Evolutionary conservation across 1,284 basidiomycete species (phyloP).

Genomic region (Melanopsichium pennsylvanicum): DNA sequence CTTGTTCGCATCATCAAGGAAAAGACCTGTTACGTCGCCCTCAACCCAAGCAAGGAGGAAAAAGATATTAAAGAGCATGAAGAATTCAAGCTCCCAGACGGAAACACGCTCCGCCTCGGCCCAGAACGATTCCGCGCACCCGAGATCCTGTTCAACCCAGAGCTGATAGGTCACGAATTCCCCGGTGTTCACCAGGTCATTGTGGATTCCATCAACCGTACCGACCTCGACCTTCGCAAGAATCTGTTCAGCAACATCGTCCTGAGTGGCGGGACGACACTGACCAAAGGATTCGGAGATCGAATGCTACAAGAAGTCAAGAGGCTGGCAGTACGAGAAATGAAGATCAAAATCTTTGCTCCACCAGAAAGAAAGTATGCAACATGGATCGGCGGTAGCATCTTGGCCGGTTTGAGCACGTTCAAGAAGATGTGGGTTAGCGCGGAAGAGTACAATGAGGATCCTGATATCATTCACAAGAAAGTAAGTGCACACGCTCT

Average conservation of each 20-base stretch:
- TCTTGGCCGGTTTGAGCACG: constrained; percentile 87
- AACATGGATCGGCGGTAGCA: constrained; percentile 93
- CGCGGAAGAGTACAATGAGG: constrained; percentile 98
- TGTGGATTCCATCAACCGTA: constrained; percentile 69
- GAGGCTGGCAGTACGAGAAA: constrained; percentile 92
- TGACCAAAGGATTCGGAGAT: constrained; percentile 78
- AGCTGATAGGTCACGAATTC: constrained; percentile 94
- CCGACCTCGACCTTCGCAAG: constrained; percentile 84
- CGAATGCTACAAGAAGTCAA: constrained; percentile 93
- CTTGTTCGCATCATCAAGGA: constrained; percentile 98
- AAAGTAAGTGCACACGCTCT: constrained; percentile 25
- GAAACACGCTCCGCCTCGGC: constrained; percentile 91
- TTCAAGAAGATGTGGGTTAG: constrained; percentile 90
- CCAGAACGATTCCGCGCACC: constrained; percentile 95
- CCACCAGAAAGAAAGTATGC: constrained; percentile 99
- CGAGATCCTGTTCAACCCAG: constrained; percentile 97
- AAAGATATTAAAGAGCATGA: constrained; percentile 78
- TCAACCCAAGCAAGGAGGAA: constrained; percentile 91
- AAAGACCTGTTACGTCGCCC: constrained; percentile 92
- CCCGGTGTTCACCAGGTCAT: constrained; percentile 92
- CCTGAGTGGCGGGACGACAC: constrained; percentile 92
- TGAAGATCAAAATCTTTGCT: constrained; percentile 99
- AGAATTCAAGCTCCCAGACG: constrained; percentile 93
- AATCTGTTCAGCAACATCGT: constrained; percentile 96
- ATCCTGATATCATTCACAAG: constrained; percentile 96